These are phyloP conservation scores for Stachybotrys chartarum DNA, from an alignment of 2,329 filamentous ascomycete species.

Conservation along the genomic window DNA sequence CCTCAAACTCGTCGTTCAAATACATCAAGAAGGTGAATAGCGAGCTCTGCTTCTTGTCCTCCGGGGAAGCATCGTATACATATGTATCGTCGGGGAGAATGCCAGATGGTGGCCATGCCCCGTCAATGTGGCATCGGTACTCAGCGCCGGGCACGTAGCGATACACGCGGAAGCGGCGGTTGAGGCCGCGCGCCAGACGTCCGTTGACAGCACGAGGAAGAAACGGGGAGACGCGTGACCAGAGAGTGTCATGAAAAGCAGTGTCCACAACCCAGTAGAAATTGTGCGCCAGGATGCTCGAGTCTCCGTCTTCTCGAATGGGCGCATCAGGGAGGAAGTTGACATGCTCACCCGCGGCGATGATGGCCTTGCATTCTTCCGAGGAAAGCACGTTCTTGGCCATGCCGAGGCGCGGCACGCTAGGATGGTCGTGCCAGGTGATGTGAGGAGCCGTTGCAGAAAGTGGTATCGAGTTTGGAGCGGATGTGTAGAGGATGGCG, in stretches of 20 bases:
- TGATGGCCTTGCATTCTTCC: slow-evolving; percentile 57
- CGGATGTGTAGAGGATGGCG: slow-evolving; percentile 57
- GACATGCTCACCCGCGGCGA: slow-evolving; percentile 58
- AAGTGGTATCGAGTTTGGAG: slow-evolving; percentile 49
- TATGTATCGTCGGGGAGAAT: slow-evolving; percentile 52
- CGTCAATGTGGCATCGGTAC: slow-evolving; percentile 64
- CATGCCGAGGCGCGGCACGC: slow-evolving; percentile 54
- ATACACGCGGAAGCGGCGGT: slow-evolving; percentile 64
- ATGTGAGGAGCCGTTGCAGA: slow-evolving; percentile 35
- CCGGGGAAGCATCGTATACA: slow-evolving; percentile 58
- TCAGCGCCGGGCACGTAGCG: slow-evolving; percentile 67
- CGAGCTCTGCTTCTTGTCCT: slow-evolving; percentile 53
- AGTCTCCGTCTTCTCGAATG: slow-evolving; percentile 56
- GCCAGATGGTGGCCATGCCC: slow-evolving; percentile 66
- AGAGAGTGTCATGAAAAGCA: slow-evolving; percentile 55
- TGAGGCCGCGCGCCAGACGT: slow-evolving; percentile 53
- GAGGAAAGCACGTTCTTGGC: slow-evolving; percentile 53
- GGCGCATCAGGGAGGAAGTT: slow-evolving; percentile 63
- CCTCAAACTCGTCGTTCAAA: slow-evolving; percentile 64
- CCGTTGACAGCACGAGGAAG: slow-evolving; percentile 50
- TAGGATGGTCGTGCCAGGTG: slow-evolving; percentile 52
- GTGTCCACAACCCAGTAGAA: slow-evolving; percentile 66
- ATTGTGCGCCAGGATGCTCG: slow-evolving; percentile 62
- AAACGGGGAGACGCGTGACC: slow-evolving; percentile 51
- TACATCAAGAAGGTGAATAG: slow-evolving; percentile 65